phyloP scores from a whole-genome alignment of 768 basidiomycete genomes.

The Amanita exitialis region DNA sequence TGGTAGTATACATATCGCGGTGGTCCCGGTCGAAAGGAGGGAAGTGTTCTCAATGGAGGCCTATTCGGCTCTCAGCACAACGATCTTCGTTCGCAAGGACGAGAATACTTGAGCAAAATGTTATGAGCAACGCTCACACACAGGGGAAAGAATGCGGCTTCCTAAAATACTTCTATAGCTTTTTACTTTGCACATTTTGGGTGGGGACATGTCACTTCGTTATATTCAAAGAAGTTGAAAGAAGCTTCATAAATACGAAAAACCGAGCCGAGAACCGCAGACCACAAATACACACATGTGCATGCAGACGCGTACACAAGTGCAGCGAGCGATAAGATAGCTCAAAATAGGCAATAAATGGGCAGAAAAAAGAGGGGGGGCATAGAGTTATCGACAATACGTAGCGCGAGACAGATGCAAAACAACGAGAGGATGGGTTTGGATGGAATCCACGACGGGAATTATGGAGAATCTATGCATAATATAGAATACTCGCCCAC shows the following conservation, averaged over 20 bases:
- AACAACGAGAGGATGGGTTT: neutral
- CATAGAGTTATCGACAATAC: neutral
- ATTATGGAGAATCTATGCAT: slow-evolving; percentile 1
- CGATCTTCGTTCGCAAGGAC: no score
- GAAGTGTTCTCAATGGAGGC: no score
- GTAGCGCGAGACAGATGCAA: neutral
- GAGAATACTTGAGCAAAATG: no score
- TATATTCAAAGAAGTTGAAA: neutral
- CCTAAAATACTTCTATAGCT: neutral
- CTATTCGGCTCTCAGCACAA: no score
- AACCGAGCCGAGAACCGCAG: neutral
- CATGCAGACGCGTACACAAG: no score
- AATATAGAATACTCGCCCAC: neutral
- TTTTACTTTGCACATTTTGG: neutral
- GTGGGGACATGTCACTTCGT: neutral
- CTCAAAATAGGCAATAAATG: neutral
- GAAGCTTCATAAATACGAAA: neutral
- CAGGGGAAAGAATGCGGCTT: no score
- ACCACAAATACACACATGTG: neutral
- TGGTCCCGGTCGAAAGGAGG: no score
- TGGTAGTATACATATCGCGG: no score
- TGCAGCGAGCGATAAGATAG: neutral
- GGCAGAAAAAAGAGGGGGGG: neutral
- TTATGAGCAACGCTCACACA: no score
- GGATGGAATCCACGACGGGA: neutral